These are phyloP conservation scores for Plasmopara viticola DNA, from an alignment of 352 stramenopile genomes.

Conservation along the genomic window DNA sequence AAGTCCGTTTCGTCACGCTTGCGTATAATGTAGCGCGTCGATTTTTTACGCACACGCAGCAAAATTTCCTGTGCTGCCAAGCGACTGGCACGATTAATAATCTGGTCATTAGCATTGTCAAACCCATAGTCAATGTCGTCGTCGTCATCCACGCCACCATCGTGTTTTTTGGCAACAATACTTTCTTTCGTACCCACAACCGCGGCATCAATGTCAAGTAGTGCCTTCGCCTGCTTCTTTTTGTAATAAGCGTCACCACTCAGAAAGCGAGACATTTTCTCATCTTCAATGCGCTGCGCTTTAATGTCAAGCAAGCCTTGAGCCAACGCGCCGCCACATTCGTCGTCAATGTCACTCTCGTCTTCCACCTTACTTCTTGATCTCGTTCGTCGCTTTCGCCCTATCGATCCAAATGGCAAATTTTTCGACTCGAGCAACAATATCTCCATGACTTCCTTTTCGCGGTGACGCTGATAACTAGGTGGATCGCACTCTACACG, in stretches of 20 bases:
- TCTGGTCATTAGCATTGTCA: conserved; percentile 75
- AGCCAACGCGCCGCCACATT: conserved; percentile 25
- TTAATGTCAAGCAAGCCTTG: conserved; percentile 32
- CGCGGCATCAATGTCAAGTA: conserved; percentile 22
- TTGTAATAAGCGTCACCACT: conserved; percentile 60
- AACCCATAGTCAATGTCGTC: conserved; percentile 82
- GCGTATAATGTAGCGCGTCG: conserved; percentile 66
- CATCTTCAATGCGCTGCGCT: conserved; percentile 54
- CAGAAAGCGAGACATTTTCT: conserved; percentile 72
- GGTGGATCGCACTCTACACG: conserved; percentile 85
- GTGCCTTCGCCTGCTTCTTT: conserved; percentile 40
- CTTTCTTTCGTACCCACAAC: conserved; percentile 17
- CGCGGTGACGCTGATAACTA: conserved; percentile 80
- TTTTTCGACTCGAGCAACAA: conserved; percentile 78
- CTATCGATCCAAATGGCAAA: conserved; percentile 44
- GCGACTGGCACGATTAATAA: conserved; percentile 70
- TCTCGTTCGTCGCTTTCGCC: conserved; percentile 11
- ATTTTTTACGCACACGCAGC: conserved; percentile 63
- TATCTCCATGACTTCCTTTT: conserved; percentile 89
- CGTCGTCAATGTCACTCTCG: conserved; percentile 25
- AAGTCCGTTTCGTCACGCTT: conserved; percentile 70
- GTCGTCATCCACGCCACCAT: conserved; percentile 34
- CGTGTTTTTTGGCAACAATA: conserved; percentile 11
- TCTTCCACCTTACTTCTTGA: conserved; percentile 11
- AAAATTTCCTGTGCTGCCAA: conserved; percentile 67